Evolutionary conservation across 352 stramenopile species (phyloP), one percentile per base, ranked within the genome.

Genomic region (Peronospora destructor): DNA sequence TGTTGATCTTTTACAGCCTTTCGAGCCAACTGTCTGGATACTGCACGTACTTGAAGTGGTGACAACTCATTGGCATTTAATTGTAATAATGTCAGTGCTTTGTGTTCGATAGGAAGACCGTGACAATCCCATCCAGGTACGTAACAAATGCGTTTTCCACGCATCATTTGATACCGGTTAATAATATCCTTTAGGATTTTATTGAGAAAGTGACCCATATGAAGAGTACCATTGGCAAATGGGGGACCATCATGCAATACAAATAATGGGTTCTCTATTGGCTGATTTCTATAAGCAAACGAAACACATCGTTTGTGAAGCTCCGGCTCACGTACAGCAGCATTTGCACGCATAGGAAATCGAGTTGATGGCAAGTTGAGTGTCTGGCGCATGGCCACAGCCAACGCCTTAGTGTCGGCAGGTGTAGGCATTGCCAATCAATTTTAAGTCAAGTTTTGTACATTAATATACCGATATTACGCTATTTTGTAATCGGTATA

Each of bases 51-150:
- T 34, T 89, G 76, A n/a, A 94, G 68, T n/a, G 91, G 91, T 26
- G 84, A 92, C 17, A 98, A 63, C 11, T 51, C 42, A 19, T 54
- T 43, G 7, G 49, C 49, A 26, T 69, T 56, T 0, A 73, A 59
- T 59, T 95, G 94, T 64, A 98, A 86, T 36, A 67, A 79, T 56
- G 97, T 87, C 13, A 99, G 63, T 10, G 97, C 96, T 70, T 99
- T 99, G 58, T 98, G 81, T 73, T 98, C 95, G 56, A 99, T 99
- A 17, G 97, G 97, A 38, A 99, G 71, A 11, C 96, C 97, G 63
- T 99, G 97, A 70, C 95, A 98, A 80, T 99, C 97, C 97, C 96
- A 99, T 35, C 97, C 96, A 1, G 96, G 96, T 21, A 99, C 77
- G 68, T 98, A 99, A 41, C 90, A 70, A 17, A 98, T 84, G 54